Evolutionary conservation across 1,139 yeast species (phyloP).

Genomic region (Debaryomyces nepalensis): DNA sequence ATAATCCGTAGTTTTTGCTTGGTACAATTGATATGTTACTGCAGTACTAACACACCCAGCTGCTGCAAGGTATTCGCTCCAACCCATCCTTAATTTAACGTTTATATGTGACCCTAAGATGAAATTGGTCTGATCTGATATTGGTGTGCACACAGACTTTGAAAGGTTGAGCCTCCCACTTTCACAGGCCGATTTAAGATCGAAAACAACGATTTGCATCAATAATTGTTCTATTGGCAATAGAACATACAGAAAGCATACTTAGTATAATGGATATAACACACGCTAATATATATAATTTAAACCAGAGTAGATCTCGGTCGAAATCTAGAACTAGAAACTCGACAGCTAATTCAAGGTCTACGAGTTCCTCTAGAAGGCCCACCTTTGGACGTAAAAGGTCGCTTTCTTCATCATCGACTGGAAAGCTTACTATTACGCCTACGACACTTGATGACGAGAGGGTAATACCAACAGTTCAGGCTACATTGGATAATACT

Average conservation of each 20-base stretch:
- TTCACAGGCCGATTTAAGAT: conserved; percentile 10
- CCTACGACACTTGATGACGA: conserved; percentile 36
- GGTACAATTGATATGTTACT: conserved; percentile 31
- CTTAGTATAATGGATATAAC: conserved; percentile 5
- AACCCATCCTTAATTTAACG: background rate
- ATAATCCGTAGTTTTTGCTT: conserved; percentile 29
- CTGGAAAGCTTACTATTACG: conserved; percentile 29
- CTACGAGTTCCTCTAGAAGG: conserved; percentile 42
- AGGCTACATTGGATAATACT: conserved; percentile 62
- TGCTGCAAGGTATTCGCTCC: conserved; percentile 22
- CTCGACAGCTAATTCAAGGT: conserved; percentile 40
- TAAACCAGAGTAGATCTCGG: conserved; percentile 32
- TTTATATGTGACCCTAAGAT: conserved; percentile 13
- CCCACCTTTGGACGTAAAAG: conserved; percentile 37
- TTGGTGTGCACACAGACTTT: conserved; percentile 4
- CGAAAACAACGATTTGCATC: background rate
- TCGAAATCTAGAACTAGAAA: conserved; percentile 45
- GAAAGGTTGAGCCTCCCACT: too few species aligned
- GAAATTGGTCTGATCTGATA: conserved; percentile 1
- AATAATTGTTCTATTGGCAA: background rate
- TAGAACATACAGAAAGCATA: background rate
- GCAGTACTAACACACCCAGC: conserved; percentile 33
- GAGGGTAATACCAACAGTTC: conserved; percentile 42
- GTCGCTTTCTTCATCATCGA: conserved; percentile 38
- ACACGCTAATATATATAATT: conserved; percentile 4